Evolutionary conservation across 768 basidiomycete species (phyloP).

Genomic region (Russula foetens): DNA sequence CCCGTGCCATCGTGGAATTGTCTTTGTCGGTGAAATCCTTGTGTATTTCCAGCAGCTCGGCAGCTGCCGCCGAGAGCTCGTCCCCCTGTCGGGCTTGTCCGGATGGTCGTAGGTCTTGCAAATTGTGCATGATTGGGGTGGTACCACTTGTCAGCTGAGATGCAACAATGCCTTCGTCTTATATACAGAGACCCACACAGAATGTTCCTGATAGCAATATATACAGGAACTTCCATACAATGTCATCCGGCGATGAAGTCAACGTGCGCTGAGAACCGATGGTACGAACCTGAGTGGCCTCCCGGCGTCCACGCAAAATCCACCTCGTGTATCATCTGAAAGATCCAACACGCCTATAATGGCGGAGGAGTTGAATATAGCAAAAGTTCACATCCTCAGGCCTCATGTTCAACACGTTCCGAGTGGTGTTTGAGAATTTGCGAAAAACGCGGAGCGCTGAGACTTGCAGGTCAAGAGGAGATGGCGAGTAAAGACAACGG

Average conservation of each 20-base stretch:
- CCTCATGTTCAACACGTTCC: slow-evolving; percentile 2
- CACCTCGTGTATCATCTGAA: not conserved
- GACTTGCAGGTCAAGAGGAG: not conserved
- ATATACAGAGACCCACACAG: not conserved
- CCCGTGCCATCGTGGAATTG: not conserved
- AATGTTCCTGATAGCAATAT: not conserved
- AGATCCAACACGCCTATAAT: not conserved
- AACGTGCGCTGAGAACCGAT: not conserved
- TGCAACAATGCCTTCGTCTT: not conserved
- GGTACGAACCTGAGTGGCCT: too few relatives aligned
- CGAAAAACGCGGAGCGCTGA: not conserved
- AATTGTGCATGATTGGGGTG: not conserved
- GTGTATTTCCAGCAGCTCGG: not conserved
- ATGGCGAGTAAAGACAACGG: not conserved
- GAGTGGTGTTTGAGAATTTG: not conserved
- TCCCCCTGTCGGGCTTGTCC: not conserved
- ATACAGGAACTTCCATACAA: not conserved
- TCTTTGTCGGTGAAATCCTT: not conserved
- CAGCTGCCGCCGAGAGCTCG: not conserved
- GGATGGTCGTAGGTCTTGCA: not conserved
- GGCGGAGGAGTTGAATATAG: not conserved
- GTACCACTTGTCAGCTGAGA: not conserved
- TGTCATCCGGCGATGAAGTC: not conserved
- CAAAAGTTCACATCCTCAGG: not conserved
- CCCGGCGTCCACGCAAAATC: not conserved